Conservation (phyloP, 306 rosid genomes). For the Cicer pinnatifidum region DNA sequence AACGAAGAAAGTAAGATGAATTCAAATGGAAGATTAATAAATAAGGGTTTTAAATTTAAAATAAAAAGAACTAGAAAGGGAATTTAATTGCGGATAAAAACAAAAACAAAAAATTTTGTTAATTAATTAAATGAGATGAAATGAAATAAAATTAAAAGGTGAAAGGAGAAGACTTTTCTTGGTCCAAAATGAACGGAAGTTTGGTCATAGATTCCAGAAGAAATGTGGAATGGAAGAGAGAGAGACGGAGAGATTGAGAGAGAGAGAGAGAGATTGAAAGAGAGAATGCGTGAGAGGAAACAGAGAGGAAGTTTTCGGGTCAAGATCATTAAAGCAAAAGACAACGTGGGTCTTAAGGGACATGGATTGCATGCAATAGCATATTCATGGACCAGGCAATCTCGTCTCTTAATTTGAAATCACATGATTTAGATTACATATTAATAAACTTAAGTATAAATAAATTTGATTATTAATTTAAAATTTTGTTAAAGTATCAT, state of each 20-base stretch:
- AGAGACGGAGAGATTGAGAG: background rate
- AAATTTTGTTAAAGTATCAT: no score
- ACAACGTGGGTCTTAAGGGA: background rate
- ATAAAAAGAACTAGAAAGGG: background rate
- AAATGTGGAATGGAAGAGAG: background rate
- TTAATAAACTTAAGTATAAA: no score
- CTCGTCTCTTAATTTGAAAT: no score
- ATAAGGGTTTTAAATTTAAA: background rate
- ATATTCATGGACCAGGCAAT: no score
- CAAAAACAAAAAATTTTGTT: background rate
- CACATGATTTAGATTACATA: no score
- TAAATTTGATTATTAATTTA: no score
- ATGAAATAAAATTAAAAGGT: background rate
- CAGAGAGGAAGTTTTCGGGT: slow-evolving; percentile 25
- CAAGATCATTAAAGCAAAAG: background rate
- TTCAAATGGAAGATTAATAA: slow-evolving; percentile 31
- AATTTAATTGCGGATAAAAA: slow-evolving; percentile 23
- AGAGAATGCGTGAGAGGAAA: background rate
- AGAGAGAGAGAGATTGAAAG: no score
- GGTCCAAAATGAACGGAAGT: slow-evolving; percentile 40
- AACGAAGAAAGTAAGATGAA: slow-evolving; percentile 22
- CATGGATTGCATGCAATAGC: background rate
- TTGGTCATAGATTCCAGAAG: slow-evolving; percentile 22
- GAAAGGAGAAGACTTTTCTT: slow-evolving; percentile 44
- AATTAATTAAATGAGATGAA: background rate